Base-by-base conservation (phyloP, 208 protist genomes). In the Porcisia deanei region DNA sequence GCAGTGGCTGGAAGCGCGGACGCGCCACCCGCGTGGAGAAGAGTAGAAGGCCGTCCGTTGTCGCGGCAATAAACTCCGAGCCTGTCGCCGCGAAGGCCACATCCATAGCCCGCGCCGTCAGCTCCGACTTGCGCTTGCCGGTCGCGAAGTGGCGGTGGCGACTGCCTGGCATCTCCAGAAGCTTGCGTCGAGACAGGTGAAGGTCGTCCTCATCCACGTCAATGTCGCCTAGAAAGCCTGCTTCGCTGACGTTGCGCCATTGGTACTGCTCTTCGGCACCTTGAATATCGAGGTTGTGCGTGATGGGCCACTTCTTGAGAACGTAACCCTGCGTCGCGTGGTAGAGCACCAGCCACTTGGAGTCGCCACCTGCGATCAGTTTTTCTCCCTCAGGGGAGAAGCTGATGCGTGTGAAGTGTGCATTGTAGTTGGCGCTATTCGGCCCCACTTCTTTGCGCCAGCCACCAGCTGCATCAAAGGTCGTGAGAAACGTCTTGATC, bases 181-280 rank as follows among this genome's bases (percentile, higher is more conserved):
- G 55, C 79, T 94, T 93, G 49, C 91, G 90, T 60, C 85, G 87
- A 34, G 83, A 71, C 53, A 97, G 84, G 72, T 96, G 91, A 75
- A 88, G 84, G 80, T 97, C 94, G 22, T 88, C 84, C 58, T 96
- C 88, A 10, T 91, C 91, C 14, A 96, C 77, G 75, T 96, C 89
- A 79, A 97, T 97, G 76, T 97, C 91, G 64, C 85, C 85, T 9
- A 95, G 76, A 64, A 94, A 91, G 52, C 94, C 94, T 1, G 89
- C 94, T 80, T 97, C 91, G 45, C 88, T 96, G 37, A 88, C 85
- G 77, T 78, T 83, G 71, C 92, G 91, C 89, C 91, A 97, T 75
- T 93, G 89, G 73, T 93, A 97, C 84, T 97, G 94, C 80, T 97
- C 94, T 83, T 97, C 94, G 25, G 90, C 88, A 12, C 94, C 94